A percentile compares a stretch with the other conserved stretches of the same genome.
phyloP scores from a whole-genome alignment of 176 grass and related monocot species.

The Cenchrus americanus region DNA sequence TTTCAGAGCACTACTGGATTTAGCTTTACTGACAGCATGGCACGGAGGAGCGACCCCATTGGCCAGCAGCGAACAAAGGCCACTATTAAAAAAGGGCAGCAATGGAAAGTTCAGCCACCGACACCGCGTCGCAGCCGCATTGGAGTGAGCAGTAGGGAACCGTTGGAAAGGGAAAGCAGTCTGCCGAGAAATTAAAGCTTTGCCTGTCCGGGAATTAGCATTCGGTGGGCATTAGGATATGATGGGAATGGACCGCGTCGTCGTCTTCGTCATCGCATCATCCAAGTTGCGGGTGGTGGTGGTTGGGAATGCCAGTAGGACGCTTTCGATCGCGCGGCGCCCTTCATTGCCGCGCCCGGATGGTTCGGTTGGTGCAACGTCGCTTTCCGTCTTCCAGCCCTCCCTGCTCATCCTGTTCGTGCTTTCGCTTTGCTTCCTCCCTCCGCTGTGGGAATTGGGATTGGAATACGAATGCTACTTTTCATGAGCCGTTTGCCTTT shows the following conservation, averaged over 20 bases:
- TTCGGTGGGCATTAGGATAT: neutral
- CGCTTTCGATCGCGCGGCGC: neutral
- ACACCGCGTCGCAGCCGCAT: neutral
- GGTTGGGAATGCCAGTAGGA: neutral
- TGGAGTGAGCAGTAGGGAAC: no score
- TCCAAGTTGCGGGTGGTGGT: neutral
- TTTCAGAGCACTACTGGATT: neutral
- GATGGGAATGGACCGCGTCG: no score
- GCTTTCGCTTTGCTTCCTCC: no score
- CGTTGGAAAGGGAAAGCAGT: neutral
- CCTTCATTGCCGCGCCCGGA: neutral
- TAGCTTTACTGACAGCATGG: neutral
- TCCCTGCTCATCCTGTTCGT: no score
- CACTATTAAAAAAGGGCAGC: neutral
- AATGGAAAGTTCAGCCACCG: conserved; percentile 20
- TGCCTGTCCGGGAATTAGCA: neutral
- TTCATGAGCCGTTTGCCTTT: neutral
- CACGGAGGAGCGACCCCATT: neutral
- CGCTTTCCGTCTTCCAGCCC: neutral
- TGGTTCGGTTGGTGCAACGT: conserved; percentile 7
- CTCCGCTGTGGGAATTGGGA: no score
- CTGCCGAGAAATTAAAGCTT: neutral
- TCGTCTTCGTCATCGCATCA: neutral
- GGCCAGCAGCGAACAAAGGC: neutral
- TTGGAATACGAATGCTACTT: neutral